Percentiles rank a stretch among this genome's conserved stretches.
phyloP scores from a whole-genome alignment of 2,329 filamentous ascomycete genomes.

The Fusarium goolgardi region DNA sequence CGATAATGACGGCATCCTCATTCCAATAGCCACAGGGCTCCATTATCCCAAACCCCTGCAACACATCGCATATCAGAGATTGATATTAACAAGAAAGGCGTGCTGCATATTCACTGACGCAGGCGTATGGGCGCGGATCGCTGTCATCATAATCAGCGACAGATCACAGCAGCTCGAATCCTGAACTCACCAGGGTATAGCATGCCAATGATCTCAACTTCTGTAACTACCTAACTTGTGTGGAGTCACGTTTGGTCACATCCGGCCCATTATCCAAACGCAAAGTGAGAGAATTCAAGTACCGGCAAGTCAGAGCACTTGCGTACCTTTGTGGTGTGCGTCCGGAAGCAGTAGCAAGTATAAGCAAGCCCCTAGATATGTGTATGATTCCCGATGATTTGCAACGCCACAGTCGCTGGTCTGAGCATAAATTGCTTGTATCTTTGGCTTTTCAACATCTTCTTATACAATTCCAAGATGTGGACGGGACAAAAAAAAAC shows the following conservation, averaged over 20 bases:
- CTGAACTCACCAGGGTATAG: background rate
- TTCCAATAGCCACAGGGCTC: slow-evolving; percentile 17
- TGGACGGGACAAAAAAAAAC: background rate
- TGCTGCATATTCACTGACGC: background rate
- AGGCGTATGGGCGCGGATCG: slow-evolving; percentile 14
- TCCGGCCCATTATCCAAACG: slow-evolving; percentile 2
- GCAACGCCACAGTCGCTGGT: slow-evolving; percentile 25
- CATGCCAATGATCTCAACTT: background rate
- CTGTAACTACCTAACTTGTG: background rate
- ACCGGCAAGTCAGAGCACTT: slow-evolving; percentile 1
- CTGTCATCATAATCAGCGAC: slow-evolving; percentile 8
- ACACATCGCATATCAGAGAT: background rate
- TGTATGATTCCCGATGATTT: slow-evolving; percentile 28
- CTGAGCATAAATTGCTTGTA: slow-evolving; percentile 36
- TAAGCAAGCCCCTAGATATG: slow-evolving; percentile 35
- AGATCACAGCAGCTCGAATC: background rate
- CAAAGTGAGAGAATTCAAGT: background rate
- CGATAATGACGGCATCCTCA: slow-evolving; percentile 27
- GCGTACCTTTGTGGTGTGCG: slow-evolving; percentile 10
- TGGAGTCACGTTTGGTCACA: slow-evolving; percentile 14
- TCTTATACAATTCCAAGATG: background rate
- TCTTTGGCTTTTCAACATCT: slow-evolving; percentile 10
- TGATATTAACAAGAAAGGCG: background rate
- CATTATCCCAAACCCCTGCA: slow-evolving; percentile 14
- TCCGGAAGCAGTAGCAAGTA: slow-evolving; percentile 20